Conservation (phyloP, 768 basidiomycete species). For the Boletus vinaceobasis region DNA sequence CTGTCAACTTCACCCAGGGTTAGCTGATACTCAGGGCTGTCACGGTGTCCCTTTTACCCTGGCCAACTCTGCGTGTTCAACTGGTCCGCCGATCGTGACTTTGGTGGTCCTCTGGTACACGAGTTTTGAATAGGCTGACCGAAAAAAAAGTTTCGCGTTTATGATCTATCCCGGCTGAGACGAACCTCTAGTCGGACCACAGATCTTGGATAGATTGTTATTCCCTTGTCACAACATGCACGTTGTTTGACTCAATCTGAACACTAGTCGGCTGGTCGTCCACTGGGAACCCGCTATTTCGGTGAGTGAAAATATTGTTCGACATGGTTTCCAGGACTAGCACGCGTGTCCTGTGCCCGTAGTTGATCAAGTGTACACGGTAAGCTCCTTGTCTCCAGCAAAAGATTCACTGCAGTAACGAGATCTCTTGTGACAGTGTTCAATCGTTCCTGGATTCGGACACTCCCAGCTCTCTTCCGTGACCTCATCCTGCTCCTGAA, state of each 20-base stretch:
- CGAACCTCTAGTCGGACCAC: background rate
- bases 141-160: background rate
- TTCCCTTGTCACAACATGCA: conserved; percentile 17
- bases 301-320: background rate
- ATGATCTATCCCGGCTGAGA: background rate
- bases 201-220: conserved; percentile 11
- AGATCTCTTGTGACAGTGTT: background rate
- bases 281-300: background rate
- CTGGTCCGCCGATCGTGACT: background rate
- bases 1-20: background rate
- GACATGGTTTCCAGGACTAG: background rate
- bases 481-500: conserved; percentile 27
- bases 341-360: background rate
- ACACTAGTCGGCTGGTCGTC: background rate
- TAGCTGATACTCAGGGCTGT: background rate
- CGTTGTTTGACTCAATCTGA: conserved; percentile 6
- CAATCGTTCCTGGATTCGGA: background rate
- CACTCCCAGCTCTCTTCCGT: conserved; percentile 5
- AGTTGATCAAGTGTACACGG: background rate
- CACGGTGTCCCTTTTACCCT: background rate
- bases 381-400: background rate
- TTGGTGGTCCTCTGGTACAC: background rate
- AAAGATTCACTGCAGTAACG: background rate
- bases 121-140: background rate
- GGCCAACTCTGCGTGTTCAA: background rate